Conservation (phyloP, 139 green algal genomes). For the Deuterostichococcus epilithicus region DNA sequence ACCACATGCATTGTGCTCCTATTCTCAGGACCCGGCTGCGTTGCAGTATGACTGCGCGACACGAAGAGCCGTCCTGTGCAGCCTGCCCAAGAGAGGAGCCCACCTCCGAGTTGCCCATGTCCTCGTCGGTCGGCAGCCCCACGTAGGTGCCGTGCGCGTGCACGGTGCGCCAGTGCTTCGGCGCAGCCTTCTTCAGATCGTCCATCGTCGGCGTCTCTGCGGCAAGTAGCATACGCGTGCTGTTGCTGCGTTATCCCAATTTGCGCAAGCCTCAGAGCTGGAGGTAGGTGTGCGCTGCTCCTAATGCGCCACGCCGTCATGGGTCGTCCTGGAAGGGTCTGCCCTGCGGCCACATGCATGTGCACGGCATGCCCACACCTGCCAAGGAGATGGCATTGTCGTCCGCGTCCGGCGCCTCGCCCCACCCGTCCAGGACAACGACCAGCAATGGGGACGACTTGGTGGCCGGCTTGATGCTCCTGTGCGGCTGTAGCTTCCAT, state of each 20-base stretch:
- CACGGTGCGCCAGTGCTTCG: conserved; percentile 57
- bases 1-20: not conserved
- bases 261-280: not conserved
- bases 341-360: not conserved
- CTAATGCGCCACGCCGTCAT: too few species aligned
- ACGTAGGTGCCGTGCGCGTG: conserved; percentile 87
- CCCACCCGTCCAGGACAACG: conserved; percentile 19
- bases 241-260: not conserved
- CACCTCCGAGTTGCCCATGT: conserved; percentile 90
- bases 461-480: not conserved
- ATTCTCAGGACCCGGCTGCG: too few species aligned
- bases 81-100: not conserved
- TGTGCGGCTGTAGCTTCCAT: conserved; percentile 3
- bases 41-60: too few species aligned
- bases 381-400: conserved; percentile 49
- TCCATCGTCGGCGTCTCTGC: conserved; percentile 57
- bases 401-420: conserved; percentile 31
- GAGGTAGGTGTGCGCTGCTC: too few species aligned
- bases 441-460: conserved; percentile 1
- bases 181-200: conserved; percentile 39
- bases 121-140: conserved; percentile 83
- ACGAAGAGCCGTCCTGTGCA: too few species aligned
- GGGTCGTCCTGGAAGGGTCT: too few species aligned
- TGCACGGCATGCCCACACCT: not conserved
- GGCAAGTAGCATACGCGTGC: not conserved